Conservation (phyloP, 495 filamentous ascomycete genomes). For the Xylaria curta region DNA sequence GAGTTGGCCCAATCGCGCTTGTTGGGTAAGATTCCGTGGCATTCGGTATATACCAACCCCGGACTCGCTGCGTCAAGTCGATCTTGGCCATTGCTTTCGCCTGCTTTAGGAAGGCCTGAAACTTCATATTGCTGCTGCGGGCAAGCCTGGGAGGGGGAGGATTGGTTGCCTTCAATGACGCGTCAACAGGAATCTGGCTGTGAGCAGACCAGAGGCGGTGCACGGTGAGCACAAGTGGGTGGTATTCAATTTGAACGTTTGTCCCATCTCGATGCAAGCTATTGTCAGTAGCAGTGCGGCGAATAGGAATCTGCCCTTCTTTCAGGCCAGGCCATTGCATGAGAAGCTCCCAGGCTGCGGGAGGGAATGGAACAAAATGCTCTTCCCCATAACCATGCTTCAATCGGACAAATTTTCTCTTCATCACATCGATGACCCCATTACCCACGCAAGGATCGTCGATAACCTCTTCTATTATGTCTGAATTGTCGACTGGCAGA, state of each 20-base stretch:
- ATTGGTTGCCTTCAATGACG: constrained; percentile 63
- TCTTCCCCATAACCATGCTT: constrained; percentile 71
- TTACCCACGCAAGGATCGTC: constrained; percentile 45
- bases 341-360: constrained; percentile 81
- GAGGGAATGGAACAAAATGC: constrained; percentile 79
- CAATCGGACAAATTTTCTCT: constrained; percentile 72
- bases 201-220: constrained; percentile 72
- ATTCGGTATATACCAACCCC: constrained; percentile 73
- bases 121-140: constrained; percentile 69
- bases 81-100: constrained; percentile 71
- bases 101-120: constrained; percentile 74
- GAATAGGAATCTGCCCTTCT: constrained; percentile 72
- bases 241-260: constrained; percentile 81
- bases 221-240: constrained; percentile 86
- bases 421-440: constrained; percentile 38
- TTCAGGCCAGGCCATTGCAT: constrained; percentile 81
- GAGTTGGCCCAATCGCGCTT: constrained; percentile 19
- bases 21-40: constrained; percentile 26
- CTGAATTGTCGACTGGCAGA: constrained; percentile 82
- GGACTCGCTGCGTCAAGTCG: constrained; percentile 72
- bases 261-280: constrained; percentile 62
- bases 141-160: constrained; percentile 65
- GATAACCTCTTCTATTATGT: constrained; percentile 62
- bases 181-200: constrained; percentile 60
- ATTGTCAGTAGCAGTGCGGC: constrained; percentile 74